phyloP scores from a whole-genome alignment of 495 filamentous ascomycete species.

The Penicillium cinerascens region DNA sequence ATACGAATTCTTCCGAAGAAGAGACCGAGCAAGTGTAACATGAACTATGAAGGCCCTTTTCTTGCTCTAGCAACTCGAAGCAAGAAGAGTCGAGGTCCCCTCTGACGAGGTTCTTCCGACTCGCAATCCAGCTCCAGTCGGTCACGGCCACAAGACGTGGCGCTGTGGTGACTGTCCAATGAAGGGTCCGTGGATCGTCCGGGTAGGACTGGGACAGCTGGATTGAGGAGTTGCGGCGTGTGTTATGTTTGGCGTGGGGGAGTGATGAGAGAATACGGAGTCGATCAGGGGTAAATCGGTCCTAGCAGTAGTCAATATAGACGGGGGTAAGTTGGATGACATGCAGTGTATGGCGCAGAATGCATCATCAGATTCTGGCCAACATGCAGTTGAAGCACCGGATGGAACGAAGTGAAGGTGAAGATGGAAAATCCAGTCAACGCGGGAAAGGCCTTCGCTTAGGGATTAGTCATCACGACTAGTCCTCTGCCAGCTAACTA shows the following conservation, averaged over 20 bases:
- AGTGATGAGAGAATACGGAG: background rate
- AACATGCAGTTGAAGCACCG: background rate
- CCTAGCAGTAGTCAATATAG: background rate
- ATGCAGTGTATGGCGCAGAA: background rate
- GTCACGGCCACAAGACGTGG: slow-evolving; percentile 46
- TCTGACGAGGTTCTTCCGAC: slow-evolving; percentile 15
- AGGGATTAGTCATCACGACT: background rate
- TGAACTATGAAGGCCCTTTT: slow-evolving; percentile 53
- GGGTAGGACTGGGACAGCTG: slow-evolving; percentile 38
- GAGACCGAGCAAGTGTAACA: slow-evolving; percentile 38
- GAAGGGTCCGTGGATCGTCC: slow-evolving; percentile 35
- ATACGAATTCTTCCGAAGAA: slow-evolving; percentile 9
- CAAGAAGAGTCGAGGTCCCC: slow-evolving; percentile 7
- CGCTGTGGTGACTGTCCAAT: slow-evolving; percentile 39
- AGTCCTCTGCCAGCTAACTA: background rate
- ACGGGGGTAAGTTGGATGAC: background rate
- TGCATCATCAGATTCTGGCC: slow-evolving; percentile 10
- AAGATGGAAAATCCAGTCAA: slow-evolving; percentile 1
- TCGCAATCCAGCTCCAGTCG: slow-evolving; percentile 46
- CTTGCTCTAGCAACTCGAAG: slow-evolving; percentile 41
- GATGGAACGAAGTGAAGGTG: background rate
- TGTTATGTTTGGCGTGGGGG: background rate
- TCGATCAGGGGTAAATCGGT: background rate
- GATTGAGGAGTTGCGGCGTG: slow-evolving; percentile 35
- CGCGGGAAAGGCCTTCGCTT: background rate